Conservation (phyloP, 2,329 filamentous ascomycete species). For the Fusarium dlaminii region DNA sequence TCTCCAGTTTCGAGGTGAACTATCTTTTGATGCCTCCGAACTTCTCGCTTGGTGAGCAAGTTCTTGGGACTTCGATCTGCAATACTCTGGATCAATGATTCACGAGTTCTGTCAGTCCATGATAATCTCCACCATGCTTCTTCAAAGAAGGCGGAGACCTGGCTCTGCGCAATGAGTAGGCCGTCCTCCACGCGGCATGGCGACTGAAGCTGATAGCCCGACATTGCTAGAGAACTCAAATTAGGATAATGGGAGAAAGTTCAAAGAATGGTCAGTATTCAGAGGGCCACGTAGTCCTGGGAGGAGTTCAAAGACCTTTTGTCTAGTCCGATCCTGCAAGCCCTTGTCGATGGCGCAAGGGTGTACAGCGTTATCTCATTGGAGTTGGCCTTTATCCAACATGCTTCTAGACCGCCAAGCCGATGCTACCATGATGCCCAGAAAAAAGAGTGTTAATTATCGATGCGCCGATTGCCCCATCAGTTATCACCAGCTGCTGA, state of each 20-base stretch:
- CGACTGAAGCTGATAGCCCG: slow-evolving; percentile 7
- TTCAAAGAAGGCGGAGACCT: slow-evolving; percentile 29
- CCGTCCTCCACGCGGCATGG: slow-evolving; percentile 14
- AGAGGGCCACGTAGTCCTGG: not conserved
- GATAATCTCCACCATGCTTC: slow-evolving; percentile 35
- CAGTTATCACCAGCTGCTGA: too few species aligned
- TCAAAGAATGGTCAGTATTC: not conserved
- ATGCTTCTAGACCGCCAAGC: not conserved
- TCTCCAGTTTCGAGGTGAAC: slow-evolving; percentile 28
- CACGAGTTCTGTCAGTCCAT: slow-evolving; percentile 17
- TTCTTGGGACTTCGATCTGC: slow-evolving; percentile 25
- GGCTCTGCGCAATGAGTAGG: slow-evolving; percentile 22
- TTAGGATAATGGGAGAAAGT: not conserved
- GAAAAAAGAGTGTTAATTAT: too few species aligned
- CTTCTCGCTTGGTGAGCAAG: slow-evolving; percentile 21
- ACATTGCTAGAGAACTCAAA: not conserved
- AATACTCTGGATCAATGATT: slow-evolving; percentile 21
- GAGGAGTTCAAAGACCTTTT: not conserved
- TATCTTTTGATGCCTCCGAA: slow-evolving; percentile 34
- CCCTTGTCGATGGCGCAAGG: not conserved
- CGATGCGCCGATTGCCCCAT: too few species aligned
- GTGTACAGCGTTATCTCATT: not conserved
- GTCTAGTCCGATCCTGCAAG: not conserved
- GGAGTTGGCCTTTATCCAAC: not conserved
- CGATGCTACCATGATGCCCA: not conserved